phyloP scores from a whole-genome alignment of 768 basidiomycete species.

The Macrocybe gigantea region DNA sequence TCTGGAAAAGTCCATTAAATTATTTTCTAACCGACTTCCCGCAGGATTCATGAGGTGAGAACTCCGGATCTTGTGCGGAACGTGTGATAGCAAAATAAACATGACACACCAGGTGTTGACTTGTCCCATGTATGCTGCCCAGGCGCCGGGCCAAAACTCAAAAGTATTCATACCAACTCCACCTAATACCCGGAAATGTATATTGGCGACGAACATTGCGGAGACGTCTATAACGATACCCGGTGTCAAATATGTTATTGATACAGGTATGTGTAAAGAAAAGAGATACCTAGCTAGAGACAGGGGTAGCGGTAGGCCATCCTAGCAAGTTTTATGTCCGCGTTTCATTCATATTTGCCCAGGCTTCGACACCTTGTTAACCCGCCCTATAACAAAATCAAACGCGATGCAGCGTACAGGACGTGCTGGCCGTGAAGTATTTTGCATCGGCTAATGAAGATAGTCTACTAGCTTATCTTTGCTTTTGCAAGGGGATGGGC shows the following conservation, averaged over 20 bases:
- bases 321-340: background rate
- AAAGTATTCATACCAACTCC: constrained; percentile 71
- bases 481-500: constrained; percentile 55
- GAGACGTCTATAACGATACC: constrained; percentile 98
- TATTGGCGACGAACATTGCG: constrained; percentile 96
- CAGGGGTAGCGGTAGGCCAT: constrained; percentile 55
- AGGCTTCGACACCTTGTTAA: constrained; percentile 88
- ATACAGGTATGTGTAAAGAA: constrained; percentile 95
- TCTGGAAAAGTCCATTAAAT: constrained; percentile 67
- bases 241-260: constrained; percentile 91
- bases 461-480: background rate
- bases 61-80: too few species aligned
- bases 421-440: constrained; percentile 90
- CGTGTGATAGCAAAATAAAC: too few species aligned
- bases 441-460: constrained; percentile 2
- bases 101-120: constrained; percentile 49
- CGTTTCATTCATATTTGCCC: background rate
- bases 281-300: constrained; percentile 74
- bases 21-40: constrained; percentile 67
- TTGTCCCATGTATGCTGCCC: constrained; percentile 82
- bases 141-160: constrained; percentile 71
- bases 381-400: constrained; percentile 80
- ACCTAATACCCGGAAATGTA: constrained; percentile 75
- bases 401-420: constrained; percentile 93
- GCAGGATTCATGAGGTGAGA: constrained; percentile 43